These are phyloP conservation scores for Gonium pectorale DNA, from an alignment of 139 green algal species.

Conservation along the genomic window DNA sequence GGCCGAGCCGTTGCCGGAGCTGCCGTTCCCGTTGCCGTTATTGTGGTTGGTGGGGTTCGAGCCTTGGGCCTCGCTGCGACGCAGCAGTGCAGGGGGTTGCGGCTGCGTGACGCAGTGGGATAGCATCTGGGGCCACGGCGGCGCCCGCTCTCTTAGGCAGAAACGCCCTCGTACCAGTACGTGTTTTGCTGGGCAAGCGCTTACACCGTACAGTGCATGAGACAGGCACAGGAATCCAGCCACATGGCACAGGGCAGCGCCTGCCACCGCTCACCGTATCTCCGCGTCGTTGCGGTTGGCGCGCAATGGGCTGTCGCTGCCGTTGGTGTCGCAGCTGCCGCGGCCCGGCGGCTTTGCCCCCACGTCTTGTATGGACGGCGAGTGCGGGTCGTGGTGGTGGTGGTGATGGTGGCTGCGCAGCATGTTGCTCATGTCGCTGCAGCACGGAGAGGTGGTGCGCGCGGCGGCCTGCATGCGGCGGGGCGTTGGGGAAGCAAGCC, in stretches of 20 bases:
- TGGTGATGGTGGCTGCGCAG: conserved; percentile 12
- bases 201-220: no score
- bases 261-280: not conserved
- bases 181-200: no score
- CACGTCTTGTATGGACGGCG: conserved; percentile 16
- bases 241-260: no score
- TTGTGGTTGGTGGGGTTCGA: conserved; percentile 52
- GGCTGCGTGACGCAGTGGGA: no score
- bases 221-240: no score
- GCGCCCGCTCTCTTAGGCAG: no score
- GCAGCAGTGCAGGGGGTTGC: no score
- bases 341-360: not conserved
- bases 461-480: not conserved
- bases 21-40: conserved; percentile 48
- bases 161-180: no score
- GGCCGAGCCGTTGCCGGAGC: conserved; percentile 35
- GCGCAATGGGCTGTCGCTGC: conserved; percentile 12
- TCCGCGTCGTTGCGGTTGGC: not conserved
- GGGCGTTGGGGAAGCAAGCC: not conserved
- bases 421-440: conserved; percentile 29
- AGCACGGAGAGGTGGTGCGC: conserved; percentile 16
- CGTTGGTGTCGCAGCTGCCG: conserved; percentile 40
- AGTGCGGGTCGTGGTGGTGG: conserved; percentile 9
- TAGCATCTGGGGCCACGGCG: no score
- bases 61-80: conserved; percentile 49